phyloP scores from a whole-genome alignment of 805 yeast species.

The Yarrowia porcina region DNA sequence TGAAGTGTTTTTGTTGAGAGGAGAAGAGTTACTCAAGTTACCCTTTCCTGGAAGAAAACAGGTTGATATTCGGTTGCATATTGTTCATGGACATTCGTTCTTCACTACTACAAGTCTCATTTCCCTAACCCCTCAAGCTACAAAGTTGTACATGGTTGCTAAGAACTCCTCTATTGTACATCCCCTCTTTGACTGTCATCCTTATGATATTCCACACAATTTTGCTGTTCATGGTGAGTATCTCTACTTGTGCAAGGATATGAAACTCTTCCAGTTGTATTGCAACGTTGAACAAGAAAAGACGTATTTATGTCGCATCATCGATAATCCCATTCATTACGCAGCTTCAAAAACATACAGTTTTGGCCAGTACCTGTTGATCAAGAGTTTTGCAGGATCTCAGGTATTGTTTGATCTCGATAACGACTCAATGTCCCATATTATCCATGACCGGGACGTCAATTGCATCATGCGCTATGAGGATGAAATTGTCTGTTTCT shows the following conservation, averaged over 20 bases:
- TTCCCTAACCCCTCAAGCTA: neutral
- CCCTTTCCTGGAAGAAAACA: neutral
- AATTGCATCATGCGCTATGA: neutral
- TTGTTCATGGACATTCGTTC: slow-evolving; percentile 10
- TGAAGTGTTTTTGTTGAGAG: neutral
- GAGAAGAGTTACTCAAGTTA: neutral
- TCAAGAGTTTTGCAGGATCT: slow-evolving; percentile 17
- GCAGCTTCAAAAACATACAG: neutral
- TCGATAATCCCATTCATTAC: neutral
- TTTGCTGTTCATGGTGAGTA: slow-evolving; percentile 8
- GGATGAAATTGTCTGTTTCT: slow-evolving; percentile 8
- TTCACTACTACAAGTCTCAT: slow-evolving; percentile 12
- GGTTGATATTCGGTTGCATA: slow-evolving; percentile 2
- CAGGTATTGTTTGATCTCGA: slow-evolving; percentile 11
- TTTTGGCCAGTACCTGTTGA: neutral
- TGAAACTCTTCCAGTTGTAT: slow-evolving; percentile 7
- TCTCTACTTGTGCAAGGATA: slow-evolving; percentile 1
- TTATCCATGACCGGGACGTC: slow-evolving; percentile 5
- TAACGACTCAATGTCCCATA: neutral
- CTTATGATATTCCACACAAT: slow-evolving; percentile 17
- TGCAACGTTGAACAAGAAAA: neutral
- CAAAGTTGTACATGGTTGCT: neutral
- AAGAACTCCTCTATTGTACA: neutral
- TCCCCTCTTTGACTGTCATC: slow-evolving; percentile 15
- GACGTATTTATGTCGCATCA: neutral